Base-by-base conservation (phyloP, 345 rosid species). In the Gynandropsis gynandra region DNA sequence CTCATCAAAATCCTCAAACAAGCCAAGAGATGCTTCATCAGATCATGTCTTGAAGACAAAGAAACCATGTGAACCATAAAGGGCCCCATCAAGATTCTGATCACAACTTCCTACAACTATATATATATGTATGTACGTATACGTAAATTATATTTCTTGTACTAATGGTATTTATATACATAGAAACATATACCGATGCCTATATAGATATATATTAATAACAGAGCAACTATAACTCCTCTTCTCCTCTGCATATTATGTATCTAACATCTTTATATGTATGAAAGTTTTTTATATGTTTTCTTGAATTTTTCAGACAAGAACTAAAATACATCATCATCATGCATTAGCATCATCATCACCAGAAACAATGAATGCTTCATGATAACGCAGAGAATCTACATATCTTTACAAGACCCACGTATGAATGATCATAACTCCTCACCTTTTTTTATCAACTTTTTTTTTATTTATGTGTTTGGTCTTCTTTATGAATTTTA, bases 341-440 rank as follows among this genome's bases (percentile, higher is more conserved):
- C n/a, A 48, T 2, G 44, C n/a, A 32, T 52, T 15, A 41, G 32
- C 49, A 21, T 11, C 15, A 63, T 39, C 32, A 15, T 16, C 11
- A 54, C 12, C 14, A 21, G 32, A 41, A 63, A 42, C 19, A 39
- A 49, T 38, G 47, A 64, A 73, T 72, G 80, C 92, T 83, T 79
- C 67, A 50, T 33, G 46, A 8, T 68, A 68, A 81, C 71, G 79
- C 80, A 60, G 7, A 52, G 76, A 56, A 71, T 76, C 75, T 57
- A 49, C 47, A 45, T 65, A 27, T 61, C 10, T 16, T 9, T 39
- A 59, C 53, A 5, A 56, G 66, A 55, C 69, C 74, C 73, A 74
- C 62, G 37, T 57, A 61, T 45, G 72, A 57, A 72, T 49, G 44
- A 17, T 56, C 24, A 70, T 72, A 62, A 61, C 65, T 70, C 44